phyloP scores from a whole-genome alignment of 306 rosid genomes.

The Cicer bijugum region DNA sequence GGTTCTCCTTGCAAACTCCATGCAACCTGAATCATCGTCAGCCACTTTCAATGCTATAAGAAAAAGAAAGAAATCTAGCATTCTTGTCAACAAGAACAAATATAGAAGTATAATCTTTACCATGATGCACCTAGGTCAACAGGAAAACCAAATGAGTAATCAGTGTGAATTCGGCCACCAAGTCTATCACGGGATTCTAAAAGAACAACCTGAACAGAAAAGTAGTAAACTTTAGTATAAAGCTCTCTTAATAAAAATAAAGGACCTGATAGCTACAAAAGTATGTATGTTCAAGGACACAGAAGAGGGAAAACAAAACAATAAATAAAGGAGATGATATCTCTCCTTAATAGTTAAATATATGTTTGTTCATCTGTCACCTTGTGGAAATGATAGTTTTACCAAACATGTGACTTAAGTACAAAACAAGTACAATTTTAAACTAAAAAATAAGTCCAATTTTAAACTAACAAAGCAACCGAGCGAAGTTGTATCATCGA shows the following conservation, averaged over 20 bases:
- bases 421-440: slow-evolving; percentile 21
- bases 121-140: slow-evolving; percentile 97
- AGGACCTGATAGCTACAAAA: not conserved
- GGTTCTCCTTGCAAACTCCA: slow-evolving; percentile 95
- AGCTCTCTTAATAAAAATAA: slow-evolving; percentile 7
- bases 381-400: not conserved
- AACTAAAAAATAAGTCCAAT: slow-evolving; percentile 19
- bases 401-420: slow-evolving; percentile 5
- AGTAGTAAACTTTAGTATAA: not conserved
- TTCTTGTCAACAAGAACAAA: slow-evolving; percentile 17
- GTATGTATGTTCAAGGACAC: not conserved
- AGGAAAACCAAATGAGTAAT: slow-evolving; percentile 96
- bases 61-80: not conserved
- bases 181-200: slow-evolving; percentile 88
- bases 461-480: slow-evolving; percentile 30
- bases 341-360: slow-evolving; percentile 26
- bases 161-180: slow-evolving; percentile 91
- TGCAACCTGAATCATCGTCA: slow-evolving; percentile 74
- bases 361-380: slow-evolving; percentile 8
- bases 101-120: slow-evolving; percentile 46
- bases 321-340: not conserved
- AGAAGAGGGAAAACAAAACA: not conserved
- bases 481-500: not conserved
- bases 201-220: slow-evolving; percentile 70
- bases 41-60: slow-evolving; percentile 19